A percentile compares a stretch with the other conserved stretches of the same genome.
phyloP scores from a whole-genome alignment of 78 protist species.

The Chrysochromulina parva region DNA sequence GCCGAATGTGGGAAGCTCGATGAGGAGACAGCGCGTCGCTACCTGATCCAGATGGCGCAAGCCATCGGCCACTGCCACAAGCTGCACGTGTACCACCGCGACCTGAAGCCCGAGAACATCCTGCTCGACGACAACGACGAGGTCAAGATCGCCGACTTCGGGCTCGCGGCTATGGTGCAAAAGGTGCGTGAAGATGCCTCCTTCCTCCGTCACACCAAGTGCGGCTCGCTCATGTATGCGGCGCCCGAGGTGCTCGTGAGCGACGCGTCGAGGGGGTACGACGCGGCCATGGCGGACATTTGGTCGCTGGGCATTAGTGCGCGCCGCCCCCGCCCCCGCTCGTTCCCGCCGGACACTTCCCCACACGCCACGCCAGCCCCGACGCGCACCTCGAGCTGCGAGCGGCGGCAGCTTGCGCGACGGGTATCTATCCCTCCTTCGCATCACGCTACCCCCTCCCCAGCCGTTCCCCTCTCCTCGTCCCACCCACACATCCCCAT shows the following conservation, averaged over 20 bases:
- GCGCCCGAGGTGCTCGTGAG: constrained; percentile 62
- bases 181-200: neutral
- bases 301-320: neutral
- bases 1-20: neutral
- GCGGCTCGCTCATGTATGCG: constrained; percentile 70
- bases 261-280: neutral
- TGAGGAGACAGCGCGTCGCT: neutral
- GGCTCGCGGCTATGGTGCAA: constrained; percentile 29
- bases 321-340: too few species aligned
- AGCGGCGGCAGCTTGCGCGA: too few species aligned
- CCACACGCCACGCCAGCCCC: too few species aligned
- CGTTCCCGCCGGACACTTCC: too few species aligned
- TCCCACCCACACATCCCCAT: too few species aligned
- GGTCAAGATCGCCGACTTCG: constrained; percentile 49
- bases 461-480: too few species aligned
- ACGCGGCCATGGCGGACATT: neutral
- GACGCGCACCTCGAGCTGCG: too few species aligned
- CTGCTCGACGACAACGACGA: constrained; percentile 26
- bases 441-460: too few species aligned
- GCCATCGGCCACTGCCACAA: constrained; percentile 22
- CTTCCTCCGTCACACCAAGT: constrained; percentile 38
- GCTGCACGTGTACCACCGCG: constrained; percentile 46
- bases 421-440: too few species aligned
- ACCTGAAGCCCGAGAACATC: constrained; percentile 66
- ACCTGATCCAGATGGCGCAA: neutral